Evolutionary conservation across 2,329 filamentous ascomycete species (phyloP).

Genomic region (Phyllosticta citrichinensis): DNA sequence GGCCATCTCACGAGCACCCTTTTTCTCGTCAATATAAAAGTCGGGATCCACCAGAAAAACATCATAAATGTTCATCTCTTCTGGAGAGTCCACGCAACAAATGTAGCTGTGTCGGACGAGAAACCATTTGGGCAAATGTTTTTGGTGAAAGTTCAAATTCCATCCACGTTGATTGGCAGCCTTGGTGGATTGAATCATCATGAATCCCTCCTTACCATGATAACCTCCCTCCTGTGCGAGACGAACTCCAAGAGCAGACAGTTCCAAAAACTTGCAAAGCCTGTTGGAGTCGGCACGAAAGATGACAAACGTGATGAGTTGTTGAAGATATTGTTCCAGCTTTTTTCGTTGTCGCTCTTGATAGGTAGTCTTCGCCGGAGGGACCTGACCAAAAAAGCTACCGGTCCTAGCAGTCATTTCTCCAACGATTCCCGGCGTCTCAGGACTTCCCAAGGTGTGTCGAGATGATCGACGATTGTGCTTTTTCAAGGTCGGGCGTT

Average conservation of each 20-base stretch:
- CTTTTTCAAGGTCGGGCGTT: slow-evolving; percentile 42
- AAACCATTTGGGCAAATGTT: slow-evolving; percentile 94
- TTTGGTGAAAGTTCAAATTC: slow-evolving; percentile 41
- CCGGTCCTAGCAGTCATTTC: slow-evolving; percentile 22
- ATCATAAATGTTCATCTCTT: slow-evolving; percentile 98
- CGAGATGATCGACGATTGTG: slow-evolving; percentile 46
- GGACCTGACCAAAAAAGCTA: slow-evolving; percentile 32
- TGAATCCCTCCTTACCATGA: slow-evolving; percentile 91
- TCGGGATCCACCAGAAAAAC: slow-evolving; percentile 92
- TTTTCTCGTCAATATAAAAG: slow-evolving; percentile 67
- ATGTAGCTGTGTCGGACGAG: slow-evolving; percentile 96
- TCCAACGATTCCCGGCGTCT: slow-evolving; percentile 16
- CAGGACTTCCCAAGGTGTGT: slow-evolving; percentile 36
- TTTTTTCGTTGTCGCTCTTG: slow-evolving; percentile 73
- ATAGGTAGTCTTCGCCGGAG: slow-evolving; percentile 45
- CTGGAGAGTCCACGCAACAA: slow-evolving; percentile 94
- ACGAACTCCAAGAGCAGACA: slow-evolving; percentile 87
- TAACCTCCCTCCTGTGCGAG: slow-evolving; percentile 93
- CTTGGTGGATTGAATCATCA: slow-evolving; percentile 86
- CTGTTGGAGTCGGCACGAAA: slow-evolving; percentile 94
- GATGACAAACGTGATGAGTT: slow-evolving; percentile 93
- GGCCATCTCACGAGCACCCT: slow-evolving; percentile 51
- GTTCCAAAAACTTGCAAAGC: slow-evolving; percentile 87
- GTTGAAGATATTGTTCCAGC: slow-evolving; percentile 80
- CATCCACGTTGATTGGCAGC: slow-evolving; percentile 77